Evolutionary conservation across 768 basidiomycete genomes (phyloP).

Genomic region (Cyathus striatus): DNA sequence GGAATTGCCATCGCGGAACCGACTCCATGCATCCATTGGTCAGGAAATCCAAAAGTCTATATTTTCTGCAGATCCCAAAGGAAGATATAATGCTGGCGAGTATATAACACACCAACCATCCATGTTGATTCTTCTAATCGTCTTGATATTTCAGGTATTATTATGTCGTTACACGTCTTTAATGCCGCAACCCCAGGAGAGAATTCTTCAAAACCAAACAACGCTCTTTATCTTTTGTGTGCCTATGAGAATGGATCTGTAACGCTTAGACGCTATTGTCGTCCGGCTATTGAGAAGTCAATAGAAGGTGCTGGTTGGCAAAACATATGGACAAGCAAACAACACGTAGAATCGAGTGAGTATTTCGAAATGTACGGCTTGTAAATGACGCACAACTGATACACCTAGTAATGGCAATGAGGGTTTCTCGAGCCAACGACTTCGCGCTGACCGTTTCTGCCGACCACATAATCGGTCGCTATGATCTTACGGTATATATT

Average conservation of each 20-base stretch:
- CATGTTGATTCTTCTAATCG: constrained; percentile 1
- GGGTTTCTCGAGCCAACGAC: constrained; percentile 50
- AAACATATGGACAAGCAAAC: constrained; percentile 55
- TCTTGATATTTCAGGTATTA: constrained; percentile 51
- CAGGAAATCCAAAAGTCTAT: constrained; percentile 34
- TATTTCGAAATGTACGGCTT: constrained; percentile 3
- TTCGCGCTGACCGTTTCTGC: constrained; percentile 82
- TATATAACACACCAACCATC: too few relatives aligned
- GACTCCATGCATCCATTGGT: constrained; percentile 86
- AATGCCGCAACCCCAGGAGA: constrained; percentile 13
- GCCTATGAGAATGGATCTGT: constrained; percentile 90
- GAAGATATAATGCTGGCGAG: constrained; percentile 59
- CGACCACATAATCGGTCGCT: constrained; percentile 71
- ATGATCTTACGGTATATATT: constrained; percentile 47
- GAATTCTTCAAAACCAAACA: constrained; percentile 24
- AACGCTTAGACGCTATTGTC: constrained; percentile 52
- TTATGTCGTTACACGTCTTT: constrained; percentile 84
- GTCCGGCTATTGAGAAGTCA: constrained; percentile 37
- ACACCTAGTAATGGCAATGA: constrained; percentile 78
- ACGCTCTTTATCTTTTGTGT: constrained; percentile 56
- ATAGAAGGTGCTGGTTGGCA: constrained; percentile 77
- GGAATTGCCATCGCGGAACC: constrained; percentile 58
- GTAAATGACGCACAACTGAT: not conserved
- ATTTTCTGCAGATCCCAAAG: constrained; percentile 39
- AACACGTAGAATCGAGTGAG: constrained; percentile 73